A percentile compares a stretch with the other conserved stretches of the same genome.
These are phyloP conservation scores for Naumovozyma baii DNA, from an alignment of 805 yeast species.

Conservation along the genomic window DNA sequence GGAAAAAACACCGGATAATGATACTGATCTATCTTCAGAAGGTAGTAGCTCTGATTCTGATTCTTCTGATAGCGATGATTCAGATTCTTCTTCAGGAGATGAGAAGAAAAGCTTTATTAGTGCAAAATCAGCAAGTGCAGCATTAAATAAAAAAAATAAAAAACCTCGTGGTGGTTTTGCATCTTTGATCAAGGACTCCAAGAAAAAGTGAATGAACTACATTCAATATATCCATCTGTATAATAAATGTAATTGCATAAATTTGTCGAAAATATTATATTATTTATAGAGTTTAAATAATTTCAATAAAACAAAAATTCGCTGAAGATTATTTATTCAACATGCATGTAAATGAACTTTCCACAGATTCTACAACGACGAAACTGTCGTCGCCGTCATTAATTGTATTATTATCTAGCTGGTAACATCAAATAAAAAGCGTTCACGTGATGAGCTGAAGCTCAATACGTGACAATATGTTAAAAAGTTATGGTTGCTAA, in stretches of 20 bases:
- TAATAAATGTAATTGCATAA: neutral
- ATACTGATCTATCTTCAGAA: neutral
- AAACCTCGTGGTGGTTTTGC: constrained; percentile 36
- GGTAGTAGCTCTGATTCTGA: constrained; percentile 1
- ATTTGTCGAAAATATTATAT: neutral
- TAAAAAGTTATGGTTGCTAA: neutral
- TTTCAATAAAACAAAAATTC: too few relatives aligned
- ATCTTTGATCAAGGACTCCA: constrained; percentile 40
- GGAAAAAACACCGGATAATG: too few relatives aligned
- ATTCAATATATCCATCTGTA: neutral
- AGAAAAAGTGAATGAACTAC: constrained; percentile 15
- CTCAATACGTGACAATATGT: too few relatives aligned
- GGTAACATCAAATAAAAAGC: neutral
- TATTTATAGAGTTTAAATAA: too few relatives aligned
- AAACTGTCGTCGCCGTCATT: too few relatives aligned
- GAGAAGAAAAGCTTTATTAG: constrained; percentile 33
- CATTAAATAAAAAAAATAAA: constrained; percentile 31
- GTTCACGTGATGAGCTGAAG: too few relatives aligned
- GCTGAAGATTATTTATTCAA: too few relatives aligned
- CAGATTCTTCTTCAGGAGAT: constrained; percentile 14
- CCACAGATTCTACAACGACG: too few relatives aligned
- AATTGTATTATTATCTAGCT: neutral
- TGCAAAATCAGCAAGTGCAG: constrained; percentile 37
- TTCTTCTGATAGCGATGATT: constrained; percentile 18
- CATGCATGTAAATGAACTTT: too few relatives aligned